These are phyloP conservation scores for Pseudogymnoascus sp. DNA, from an alignment of 2,329 filamentous ascomycete genomes.

Conservation along the genomic window DNA sequence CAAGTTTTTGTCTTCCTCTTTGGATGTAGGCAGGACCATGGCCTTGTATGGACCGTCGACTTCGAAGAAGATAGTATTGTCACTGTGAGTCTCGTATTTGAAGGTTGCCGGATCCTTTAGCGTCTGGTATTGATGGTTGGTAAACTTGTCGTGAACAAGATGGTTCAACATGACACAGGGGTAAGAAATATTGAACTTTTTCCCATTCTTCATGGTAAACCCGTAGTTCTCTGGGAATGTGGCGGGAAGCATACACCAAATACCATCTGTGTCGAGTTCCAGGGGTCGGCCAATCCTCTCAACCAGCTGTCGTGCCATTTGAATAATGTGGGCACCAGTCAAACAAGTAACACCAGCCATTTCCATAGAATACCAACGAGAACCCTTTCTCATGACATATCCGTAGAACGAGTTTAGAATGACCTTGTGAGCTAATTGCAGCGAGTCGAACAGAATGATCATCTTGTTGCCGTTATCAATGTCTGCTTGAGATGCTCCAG, in stretches of 20 bases:
- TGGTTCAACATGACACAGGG: constrained; percentile 99
- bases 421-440: constrained; percentile 96
- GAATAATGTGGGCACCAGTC: constrained; percentile 93
- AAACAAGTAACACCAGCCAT: constrained; percentile 98
- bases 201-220: constrained; percentile 91
- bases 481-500: constrained; percentile 67
- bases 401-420: constrained; percentile 99
- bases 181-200: constrained; percentile 94
- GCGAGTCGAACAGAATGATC: constrained; percentile 90
- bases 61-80: constrained; percentile 99
- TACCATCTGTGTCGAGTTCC: constrained; percentile 95
- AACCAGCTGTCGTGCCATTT: constrained; percentile 87
- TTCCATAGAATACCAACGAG: constrained; percentile 97
- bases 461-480: constrained; percentile 97
- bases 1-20: constrained; percentile 98
- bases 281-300: constrained; percentile 87
- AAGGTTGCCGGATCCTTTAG: constrained; percentile 70
- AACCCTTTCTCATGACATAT: constrained; percentile 98
- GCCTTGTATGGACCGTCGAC: constrained; percentile 96
- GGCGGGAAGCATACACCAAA: constrained; percentile 97
- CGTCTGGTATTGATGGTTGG: constrained; percentile 95
- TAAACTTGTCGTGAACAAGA: constrained; percentile 87
- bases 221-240: constrained; percentile 94
- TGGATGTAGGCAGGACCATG: constrained; percentile 95
- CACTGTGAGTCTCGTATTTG: constrained; percentile 93